Conservation (phyloP, 331 rosid genomes). For the Cucumis variabilis region DNA sequence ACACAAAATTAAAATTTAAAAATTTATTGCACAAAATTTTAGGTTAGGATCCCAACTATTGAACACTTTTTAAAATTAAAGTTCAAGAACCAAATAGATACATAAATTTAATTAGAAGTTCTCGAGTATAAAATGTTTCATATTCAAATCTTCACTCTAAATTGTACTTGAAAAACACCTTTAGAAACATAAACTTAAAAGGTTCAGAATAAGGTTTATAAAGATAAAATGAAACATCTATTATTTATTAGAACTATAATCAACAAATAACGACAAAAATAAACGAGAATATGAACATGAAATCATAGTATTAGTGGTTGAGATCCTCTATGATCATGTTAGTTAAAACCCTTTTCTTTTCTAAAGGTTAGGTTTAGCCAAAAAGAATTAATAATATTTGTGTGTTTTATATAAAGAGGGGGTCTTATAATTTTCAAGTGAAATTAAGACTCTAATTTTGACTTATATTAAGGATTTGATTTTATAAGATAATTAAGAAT, state of each 20-base stretch:
- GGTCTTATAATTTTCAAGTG: not conserved
- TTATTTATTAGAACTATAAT: not conserved
- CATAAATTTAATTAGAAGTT: no score
- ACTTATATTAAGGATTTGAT: not conserved
- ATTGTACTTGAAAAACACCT: no score
- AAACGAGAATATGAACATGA: not conserved
- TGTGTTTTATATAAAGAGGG: not conserved
- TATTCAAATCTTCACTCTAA: no score
- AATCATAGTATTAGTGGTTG: not conserved
- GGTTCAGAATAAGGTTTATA: no score
- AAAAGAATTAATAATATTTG: not conserved
- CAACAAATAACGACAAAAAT: not conserved
- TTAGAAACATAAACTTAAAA: no score
- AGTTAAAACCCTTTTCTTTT: constrained; percentile 21
- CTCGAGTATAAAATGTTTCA: no score
- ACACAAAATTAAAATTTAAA: no score
- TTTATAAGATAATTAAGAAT: not conserved
- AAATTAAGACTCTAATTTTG: constrained; percentile 7
- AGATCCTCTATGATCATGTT: not conserved
- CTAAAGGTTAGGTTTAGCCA: not conserved
- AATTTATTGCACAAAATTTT: no score
- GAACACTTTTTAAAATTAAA: no score
- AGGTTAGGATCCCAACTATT: no score
- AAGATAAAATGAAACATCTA: no score
- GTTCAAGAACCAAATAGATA: no score